Evolutionary conservation across 176 grass and related monocot genomes (phyloP), one percentile per base, ranked within the genome.

Genomic region (Olyra latifolia): DNA sequence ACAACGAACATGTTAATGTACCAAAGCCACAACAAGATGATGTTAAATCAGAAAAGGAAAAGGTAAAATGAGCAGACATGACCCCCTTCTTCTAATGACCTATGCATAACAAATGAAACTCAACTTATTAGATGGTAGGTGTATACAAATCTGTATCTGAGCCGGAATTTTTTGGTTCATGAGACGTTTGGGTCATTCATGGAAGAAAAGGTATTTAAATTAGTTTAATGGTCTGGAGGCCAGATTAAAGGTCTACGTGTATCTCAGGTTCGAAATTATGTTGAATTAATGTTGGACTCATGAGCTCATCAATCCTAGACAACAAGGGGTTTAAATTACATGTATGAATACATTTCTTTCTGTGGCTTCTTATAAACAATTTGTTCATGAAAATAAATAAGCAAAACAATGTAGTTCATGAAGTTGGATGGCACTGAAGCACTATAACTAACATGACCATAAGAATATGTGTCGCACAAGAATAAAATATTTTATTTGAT

Each of bases 91-190:
- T 24, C 56, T 28, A 59, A 28, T 12, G 13, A 5, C 1, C 2
- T 27, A 5, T 28, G 11, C 11, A 0, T 28, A 7, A 5, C 16
- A 44, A n/a, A 82, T 82, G 55, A 8, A 62, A 72, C 40, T 6
- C 17, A 39, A 23, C 30, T 20, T 42, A 50, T 53, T 24, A 10
- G 58, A 62, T 64, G 6, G 7, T 82, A 55, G 10, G 15, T 28
- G 46, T 82, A 27, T 62, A 63, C 63, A 80, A 63, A n/a, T 69
- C 49, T 29, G 38, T 24, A 58, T 80, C 25, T 14, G 0, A 61
- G 58, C 25, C 57, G 43, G 45, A 23, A 66, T 12, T 12, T 75
- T 75, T 59, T 22, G n/a, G 6, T 24, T 43, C 14, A 23, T 43
- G 72, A 42, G 10, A 43, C 24, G 24, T 40, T 46, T n/a, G 16